Base-by-base conservation (phyloP, 345 rosid species). In the Salix udensis region DNA sequence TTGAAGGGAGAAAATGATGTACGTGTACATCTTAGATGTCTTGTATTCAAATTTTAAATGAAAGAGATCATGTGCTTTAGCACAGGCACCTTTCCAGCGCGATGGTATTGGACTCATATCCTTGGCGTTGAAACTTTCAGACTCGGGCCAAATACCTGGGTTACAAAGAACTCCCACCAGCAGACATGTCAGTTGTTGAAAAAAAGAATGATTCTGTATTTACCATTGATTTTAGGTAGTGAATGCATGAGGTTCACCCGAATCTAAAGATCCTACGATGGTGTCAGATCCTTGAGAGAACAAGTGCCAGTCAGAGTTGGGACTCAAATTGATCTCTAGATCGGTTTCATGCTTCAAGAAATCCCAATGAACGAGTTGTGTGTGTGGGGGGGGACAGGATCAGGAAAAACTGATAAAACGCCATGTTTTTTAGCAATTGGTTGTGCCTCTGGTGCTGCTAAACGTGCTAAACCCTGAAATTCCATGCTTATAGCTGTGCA, bases 321-420 rank as follows among this genome's bases (percentile, higher is more conserved):
- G 88, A 28, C 40, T 72, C 0, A 87, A 78, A 61, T 88, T 86
- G 1, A 89, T 85, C 81, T 72, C 68, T 24, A 87, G 73, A 10
- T 86, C 82, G 66, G 86, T 87, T 82, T 86, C 90, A 72, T 87
- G 84, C 81, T 87, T 88, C 76, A 92, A 87, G 81, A 94, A 94
- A 79, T 94, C 98, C 97, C 97, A 94, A 94, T 8, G 97, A 92
- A 60, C 93, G 98, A 71, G 97, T 92, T 6, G 98, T 94, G 82
- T 92, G 97, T n/a, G n/a, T n/a, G 82, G 90, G 92, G 69, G 87
- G 23, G 77, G 48, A 81, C 65, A 6, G 91, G 87, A 68, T 91
- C 95, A 28, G 91, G 89, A 79, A 92, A 90, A 23, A 94, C 92
- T 0, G 95, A 94, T 15, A 88, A 87, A 11, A 91, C 97, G 74